A percentile compares a stretch with the other conserved stretches of the same genome.
These are phyloP conservation scores for Nigrospora sphaerica DNA, from an alignment of 2,329 filamentous ascomycete species.

Conservation along the genomic window DNA sequence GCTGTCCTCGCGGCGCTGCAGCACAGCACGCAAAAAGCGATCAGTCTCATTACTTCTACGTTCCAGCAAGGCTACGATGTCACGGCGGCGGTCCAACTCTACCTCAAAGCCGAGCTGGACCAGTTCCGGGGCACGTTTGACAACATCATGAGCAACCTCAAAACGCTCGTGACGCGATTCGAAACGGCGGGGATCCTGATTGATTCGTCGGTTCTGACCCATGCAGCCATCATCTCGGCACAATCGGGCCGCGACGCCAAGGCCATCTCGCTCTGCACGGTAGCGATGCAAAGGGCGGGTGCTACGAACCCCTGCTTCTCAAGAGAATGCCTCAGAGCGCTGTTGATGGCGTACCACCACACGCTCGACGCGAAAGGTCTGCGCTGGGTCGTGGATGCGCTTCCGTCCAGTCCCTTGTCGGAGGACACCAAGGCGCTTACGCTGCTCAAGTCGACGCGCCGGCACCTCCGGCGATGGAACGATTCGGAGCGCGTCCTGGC, in stretches of 20 bases:
- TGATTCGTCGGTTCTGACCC: constrained; percentile 13
- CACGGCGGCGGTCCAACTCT: constrained; percentile 21
- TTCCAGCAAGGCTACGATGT: constrained; percentile 33
- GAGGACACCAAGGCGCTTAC: constrained; percentile 11
- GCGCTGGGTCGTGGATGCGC: constrained; percentile 11
- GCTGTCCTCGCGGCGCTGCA: constrained; percentile 36
- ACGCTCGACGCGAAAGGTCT: constrained; percentile 13
- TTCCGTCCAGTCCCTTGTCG: constrained; percentile 11
- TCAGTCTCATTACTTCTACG: constrained; percentile 31
- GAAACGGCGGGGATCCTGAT: constrained; percentile 17
- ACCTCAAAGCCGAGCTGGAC: constrained; percentile 16
- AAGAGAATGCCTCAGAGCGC: constrained; percentile 10
- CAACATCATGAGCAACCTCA: constrained; percentile 16
- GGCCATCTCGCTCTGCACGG: constrained; percentile 17
- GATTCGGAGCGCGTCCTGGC: background rate
- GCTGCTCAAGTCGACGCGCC: constrained; percentile 13
- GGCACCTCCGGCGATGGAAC: constrained; percentile 7
- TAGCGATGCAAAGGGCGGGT: constrained; percentile 16
- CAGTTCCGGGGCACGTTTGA: constrained; percentile 10
- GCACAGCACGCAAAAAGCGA: constrained; percentile 23
- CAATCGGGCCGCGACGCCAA: constrained; percentile 12
- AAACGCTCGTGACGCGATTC: constrained; percentile 15
- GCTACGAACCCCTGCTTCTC: constrained; percentile 18
- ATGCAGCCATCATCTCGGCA: constrained; percentile 15
- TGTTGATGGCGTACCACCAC: constrained; percentile 16